A percentile compares a stretch with the other conserved stretches of the same genome.
Conservation (phyloP, 1,284 basidiomycete genomes). For the Trichosporon coremiiforme region DNA sequence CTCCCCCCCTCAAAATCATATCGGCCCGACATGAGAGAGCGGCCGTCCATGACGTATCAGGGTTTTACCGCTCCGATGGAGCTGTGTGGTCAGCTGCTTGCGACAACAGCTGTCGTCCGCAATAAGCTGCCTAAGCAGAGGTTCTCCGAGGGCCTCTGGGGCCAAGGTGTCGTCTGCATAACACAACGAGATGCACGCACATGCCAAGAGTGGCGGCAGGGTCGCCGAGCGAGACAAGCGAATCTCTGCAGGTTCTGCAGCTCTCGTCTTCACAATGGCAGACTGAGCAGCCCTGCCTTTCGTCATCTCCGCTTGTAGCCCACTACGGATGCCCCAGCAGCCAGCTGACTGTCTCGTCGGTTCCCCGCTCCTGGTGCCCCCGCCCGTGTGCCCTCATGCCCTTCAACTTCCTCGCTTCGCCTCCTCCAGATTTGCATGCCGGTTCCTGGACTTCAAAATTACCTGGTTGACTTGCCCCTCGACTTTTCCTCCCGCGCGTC, state of each 20-base stretch:
- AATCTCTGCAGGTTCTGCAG: not conserved
- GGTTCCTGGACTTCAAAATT: conserved; percentile 1
- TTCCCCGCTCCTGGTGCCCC: not conserved
- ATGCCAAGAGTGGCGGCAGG: not conserved
- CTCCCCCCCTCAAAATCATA: not conserved
- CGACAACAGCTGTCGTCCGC: not conserved
- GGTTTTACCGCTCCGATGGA: conserved; percentile 6
- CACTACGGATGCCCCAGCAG: not conserved
- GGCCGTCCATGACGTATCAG: conserved; percentile 5
- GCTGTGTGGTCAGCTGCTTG: conserved; percentile 6
- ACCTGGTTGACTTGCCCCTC: not conserved
- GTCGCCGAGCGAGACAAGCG: not conserved
- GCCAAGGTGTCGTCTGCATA: not conserved
- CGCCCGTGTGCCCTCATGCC: not conserved
- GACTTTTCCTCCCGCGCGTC: not conserved
- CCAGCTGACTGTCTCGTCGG: not conserved
- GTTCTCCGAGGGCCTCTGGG: not conserved
- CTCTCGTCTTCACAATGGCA: too few relatives aligned
- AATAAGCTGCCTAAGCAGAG: conserved; percentile 2
- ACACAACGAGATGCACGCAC: not conserved
- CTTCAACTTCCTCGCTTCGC: not conserved
- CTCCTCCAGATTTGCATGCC: not conserved
- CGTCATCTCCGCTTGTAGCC: not conserved
- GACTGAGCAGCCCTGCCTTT: not conserved
- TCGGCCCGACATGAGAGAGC: not conserved